Evolutionary conservation across 306 rosid genomes (phyloP).

Genomic region (Prunus persica): DNA sequence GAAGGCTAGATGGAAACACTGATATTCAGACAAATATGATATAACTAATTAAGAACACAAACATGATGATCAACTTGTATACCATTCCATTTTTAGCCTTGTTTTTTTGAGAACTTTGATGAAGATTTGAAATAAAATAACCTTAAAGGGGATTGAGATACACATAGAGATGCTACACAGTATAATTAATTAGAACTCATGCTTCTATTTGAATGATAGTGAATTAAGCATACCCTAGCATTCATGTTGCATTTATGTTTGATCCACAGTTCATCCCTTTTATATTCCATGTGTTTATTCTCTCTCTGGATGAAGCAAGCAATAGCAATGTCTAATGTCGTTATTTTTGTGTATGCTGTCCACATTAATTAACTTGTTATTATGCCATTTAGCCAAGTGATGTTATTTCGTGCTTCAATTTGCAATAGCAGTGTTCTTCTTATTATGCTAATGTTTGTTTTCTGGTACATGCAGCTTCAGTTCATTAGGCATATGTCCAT

Average conservation of each 20-base stretch:
- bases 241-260: neutral
- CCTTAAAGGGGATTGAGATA: neutral
- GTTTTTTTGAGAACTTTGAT: neutral
- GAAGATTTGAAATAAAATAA: neutral
- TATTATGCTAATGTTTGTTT: neutral
- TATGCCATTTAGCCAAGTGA: neutral
- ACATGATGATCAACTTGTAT: neutral
- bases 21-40: neutral
- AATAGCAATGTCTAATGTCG: neutral
- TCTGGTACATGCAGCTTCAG: conserved; percentile 40
- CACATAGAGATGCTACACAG: neutral
- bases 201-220: neutral
- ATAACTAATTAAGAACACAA: neutral
- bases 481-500: conserved; percentile 49
- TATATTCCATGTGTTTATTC: neutral
- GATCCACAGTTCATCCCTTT: neutral
- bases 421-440: neutral
- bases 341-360: neutral
- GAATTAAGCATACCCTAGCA: neutral
- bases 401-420: neutral
- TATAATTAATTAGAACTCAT: neutral
- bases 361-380: neutral
- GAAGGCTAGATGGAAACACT: neutral
- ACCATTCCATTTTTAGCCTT: neutral
- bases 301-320: neutral